A percentile compares a stretch with the other conserved stretches of the same genome.
phyloP scores from a whole-genome alignment of 371 early-diverging fungal genomes.

The Rhizopus delemar region DNA sequence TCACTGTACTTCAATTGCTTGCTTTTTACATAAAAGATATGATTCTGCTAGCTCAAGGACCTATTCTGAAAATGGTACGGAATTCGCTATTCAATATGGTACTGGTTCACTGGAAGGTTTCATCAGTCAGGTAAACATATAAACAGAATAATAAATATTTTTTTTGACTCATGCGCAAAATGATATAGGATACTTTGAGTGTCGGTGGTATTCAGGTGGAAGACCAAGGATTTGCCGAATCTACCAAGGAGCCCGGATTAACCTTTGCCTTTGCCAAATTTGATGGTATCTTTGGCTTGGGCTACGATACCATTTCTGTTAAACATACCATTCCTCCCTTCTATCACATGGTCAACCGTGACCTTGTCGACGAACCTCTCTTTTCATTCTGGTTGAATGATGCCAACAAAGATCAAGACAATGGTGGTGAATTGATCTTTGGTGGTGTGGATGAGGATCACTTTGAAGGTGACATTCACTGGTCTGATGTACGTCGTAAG shows the following conservation, averaged over 20 bases:
- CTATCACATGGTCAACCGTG: slow-evolving; percentile 81
- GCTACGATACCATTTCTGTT: slow-evolving; percentile 88
- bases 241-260: slow-evolving; percentile 87
- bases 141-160: background rate
- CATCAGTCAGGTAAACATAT: slow-evolving; percentile 60
- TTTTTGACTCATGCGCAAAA: too few relatives aligned
- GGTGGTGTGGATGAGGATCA: slow-evolving; percentile 78
- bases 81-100: slow-evolving; percentile 87
- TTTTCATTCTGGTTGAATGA: slow-evolving; percentile 83
- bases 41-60: slow-evolving; percentile 71
- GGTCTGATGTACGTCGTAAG: slow-evolving; percentile 82
- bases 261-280: slow-evolving; percentile 87
- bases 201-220: slow-evolving; percentile 69
- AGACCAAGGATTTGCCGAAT: slow-evolving; percentile 85
- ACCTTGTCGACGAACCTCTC: slow-evolving; percentile 72
- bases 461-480: slow-evolving; percentile 74
- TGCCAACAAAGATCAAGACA: slow-evolving; percentile 40
- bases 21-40: slow-evolving; percentile 85
- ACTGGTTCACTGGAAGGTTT: slow-evolving; percentile 90
- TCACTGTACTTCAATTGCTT: slow-evolving; percentile 87
- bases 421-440: slow-evolving; percentile 84
- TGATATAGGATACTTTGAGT: slow-evolving; percentile 57
- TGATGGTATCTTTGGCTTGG: slow-evolving; percentile 92
- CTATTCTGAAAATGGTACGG: slow-evolving; percentile 81
- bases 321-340: slow-evolving; percentile 86